These are phyloP conservation scores for Cerioporus squamosus DNA, from an alignment of 1,284 basidiomycete genomes.

Conservation along the genomic window DNA sequence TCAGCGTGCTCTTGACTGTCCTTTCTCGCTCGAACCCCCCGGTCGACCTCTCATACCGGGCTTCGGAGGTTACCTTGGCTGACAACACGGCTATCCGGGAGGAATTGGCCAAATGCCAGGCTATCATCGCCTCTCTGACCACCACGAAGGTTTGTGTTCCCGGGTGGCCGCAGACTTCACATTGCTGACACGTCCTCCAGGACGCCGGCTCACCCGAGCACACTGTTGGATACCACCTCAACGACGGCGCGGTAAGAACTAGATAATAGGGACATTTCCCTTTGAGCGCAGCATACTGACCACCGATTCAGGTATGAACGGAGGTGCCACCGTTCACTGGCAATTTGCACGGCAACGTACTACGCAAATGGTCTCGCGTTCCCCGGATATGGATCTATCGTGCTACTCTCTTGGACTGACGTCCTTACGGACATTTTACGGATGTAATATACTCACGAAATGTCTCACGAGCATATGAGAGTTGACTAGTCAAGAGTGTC, in stretches of 20 bases:
- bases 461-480: too few relatives aligned
- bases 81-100: constrained; percentile 9
- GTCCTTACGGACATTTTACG: too few relatives aligned
- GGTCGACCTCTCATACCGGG: not conserved
- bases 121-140: not conserved
- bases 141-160: constrained; percentile 2
- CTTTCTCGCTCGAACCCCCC: not conserved
- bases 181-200: not conserved
- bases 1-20: constrained; percentile 15
- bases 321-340: not conserved
- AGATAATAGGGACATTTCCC: not conserved
- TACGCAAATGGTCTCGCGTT: too few relatives aligned
- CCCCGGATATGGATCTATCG: too few relatives aligned
- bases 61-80: constrained; percentile 2
- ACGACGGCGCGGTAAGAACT: not conserved
- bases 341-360: too few relatives aligned
- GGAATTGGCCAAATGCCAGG: constrained; percentile 12
- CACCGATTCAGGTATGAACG: not conserved
- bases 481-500: too few relatives aligned
- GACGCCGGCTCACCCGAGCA: not conserved
- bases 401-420: too few relatives aligned
- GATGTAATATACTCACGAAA: too few relatives aligned
- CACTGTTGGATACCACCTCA: not conserved
- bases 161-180: not conserved
- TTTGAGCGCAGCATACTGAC: too few relatives aligned